Conservation (phyloP, 495 filamentous ascomycete genomes). For the Trichoderma orchidacearum region DNA sequence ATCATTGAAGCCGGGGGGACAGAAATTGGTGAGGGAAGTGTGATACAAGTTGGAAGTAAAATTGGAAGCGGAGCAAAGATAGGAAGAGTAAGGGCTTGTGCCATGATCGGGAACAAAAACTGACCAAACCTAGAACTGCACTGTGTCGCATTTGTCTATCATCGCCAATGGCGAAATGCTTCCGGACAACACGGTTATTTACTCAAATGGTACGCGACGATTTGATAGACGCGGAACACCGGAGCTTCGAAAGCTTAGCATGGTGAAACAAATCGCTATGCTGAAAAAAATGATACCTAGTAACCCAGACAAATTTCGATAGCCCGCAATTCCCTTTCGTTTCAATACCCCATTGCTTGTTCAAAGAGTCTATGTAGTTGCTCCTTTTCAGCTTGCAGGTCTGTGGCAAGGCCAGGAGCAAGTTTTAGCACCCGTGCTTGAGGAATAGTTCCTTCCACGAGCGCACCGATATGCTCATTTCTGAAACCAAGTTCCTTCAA, state of each 20-base stretch:
- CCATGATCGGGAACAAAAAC: neutral
- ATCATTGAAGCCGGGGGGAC: conserved; percentile 45
- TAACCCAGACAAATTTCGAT: conserved; percentile 45
- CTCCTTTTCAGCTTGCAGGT: conserved; percentile 49
- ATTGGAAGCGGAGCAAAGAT: conserved; percentile 49
- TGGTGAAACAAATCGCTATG: conserved; percentile 48
- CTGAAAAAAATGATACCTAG: conserved; percentile 48
- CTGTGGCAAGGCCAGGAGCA: conserved; percentile 63
- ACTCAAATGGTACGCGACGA: conserved; percentile 42
- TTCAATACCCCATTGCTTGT: conserved; percentile 29
- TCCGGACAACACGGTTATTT: conserved; percentile 53
- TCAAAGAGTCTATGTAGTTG: conserved; percentile 38
- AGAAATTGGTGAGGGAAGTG: conserved; percentile 45
- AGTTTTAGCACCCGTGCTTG: conserved; percentile 84
- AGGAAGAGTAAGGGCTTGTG: conserved; percentile 39
- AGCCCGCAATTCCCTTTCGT: neutral
- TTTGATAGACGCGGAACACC: conserved; percentile 40
- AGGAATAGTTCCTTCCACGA: conserved; percentile 91
- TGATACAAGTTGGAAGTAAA: conserved; percentile 46
- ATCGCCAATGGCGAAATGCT: conserved; percentile 40
- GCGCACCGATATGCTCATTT: conserved; percentile 52
- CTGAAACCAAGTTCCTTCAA: conserved; percentile 74
- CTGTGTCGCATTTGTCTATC: conserved; percentile 31
- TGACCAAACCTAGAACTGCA: conserved; percentile 37
- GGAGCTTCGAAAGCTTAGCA: conserved; percentile 38